Percentiles rank a stretch among this genome's conserved stretches.
phyloP scores from a whole-genome alignment of 2,329 filamentous ascomycete genomes.

The Penicillium sp. region DNA sequence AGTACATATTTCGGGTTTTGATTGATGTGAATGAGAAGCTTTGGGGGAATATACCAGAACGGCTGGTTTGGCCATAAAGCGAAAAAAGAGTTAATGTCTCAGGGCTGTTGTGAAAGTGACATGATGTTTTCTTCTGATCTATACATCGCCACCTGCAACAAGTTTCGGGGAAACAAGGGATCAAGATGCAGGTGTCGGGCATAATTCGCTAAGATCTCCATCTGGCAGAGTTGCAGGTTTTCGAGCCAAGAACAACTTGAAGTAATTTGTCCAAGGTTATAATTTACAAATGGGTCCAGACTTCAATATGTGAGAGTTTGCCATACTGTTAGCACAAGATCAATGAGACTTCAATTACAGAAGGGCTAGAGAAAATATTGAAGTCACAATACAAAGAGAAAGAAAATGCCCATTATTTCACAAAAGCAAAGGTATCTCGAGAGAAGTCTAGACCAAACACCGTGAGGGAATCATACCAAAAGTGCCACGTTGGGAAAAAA shows the following conservation, averaged over 20 bases:
- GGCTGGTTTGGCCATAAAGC: not conserved
- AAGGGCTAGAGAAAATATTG: not conserved
- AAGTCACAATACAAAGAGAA: not conserved
- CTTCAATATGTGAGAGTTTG: not conserved
- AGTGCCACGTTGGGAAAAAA: not conserved
- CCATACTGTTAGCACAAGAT: not conserved
- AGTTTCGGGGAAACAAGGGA: slow-evolving; percentile 21
- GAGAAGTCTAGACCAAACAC: slow-evolving; percentile 16
- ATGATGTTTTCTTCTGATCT: not conserved
- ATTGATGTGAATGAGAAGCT: not conserved
- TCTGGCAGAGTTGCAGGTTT: slow-evolving; percentile 7
- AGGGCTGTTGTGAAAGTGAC: not conserved
- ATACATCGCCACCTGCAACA: slow-evolving; percentile 9
- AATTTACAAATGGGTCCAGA: not conserved
- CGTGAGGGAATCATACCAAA: slow-evolving; percentile 24
- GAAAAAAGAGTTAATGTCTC: not conserved
- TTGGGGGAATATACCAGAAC: not conserved
- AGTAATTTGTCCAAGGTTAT: not conserved
- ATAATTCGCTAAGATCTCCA: slow-evolving; percentile 8
- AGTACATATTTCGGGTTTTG: slow-evolving; percentile 6
- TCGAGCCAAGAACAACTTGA: not conserved
- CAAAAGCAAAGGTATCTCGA: slow-evolving; percentile 11
- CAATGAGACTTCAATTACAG: not conserved
- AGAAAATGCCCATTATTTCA: slow-evolving; percentile 2
- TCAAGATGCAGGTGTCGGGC: slow-evolving; percentile 6